phyloP scores from a whole-genome alignment of 2,329 filamentous ascomycete species.

The Trichothecium sympodiale region DNA sequence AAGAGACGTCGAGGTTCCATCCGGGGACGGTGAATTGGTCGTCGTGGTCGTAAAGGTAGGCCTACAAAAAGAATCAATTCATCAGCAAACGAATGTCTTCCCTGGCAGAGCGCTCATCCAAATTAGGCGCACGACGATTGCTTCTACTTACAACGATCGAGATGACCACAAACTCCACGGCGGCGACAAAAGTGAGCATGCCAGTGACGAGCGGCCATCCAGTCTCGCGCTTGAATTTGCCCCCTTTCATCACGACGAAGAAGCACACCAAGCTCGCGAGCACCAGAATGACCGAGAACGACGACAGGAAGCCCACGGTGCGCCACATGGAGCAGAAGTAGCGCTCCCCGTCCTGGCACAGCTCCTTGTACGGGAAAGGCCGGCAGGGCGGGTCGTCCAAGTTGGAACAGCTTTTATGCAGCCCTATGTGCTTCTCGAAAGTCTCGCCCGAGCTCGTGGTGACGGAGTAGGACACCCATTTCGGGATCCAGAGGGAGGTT shows the following conservation, averaged over 20 bases:
- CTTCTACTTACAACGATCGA: conserved; percentile 69
- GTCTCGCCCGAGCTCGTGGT: conserved; percentile 33
- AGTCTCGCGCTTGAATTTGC: conserved; percentile 65
- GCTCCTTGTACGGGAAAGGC: conserved; percentile 18
- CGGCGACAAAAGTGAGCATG: conserved; percentile 53
- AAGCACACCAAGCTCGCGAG: conserved; percentile 73
- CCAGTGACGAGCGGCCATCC: conserved; percentile 70
- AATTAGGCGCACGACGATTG: background rate
- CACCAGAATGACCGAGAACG: conserved; percentile 71
- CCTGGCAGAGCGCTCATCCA: background rate
- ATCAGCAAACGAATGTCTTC: too few relatives aligned
- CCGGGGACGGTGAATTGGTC: conserved; percentile 69
- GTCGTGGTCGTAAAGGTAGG: conserved; percentile 74
- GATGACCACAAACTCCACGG: conserved; percentile 67
- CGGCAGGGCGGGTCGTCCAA: conserved; percentile 51
- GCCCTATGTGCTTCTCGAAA: conserved; percentile 55
- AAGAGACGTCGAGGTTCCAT: conserved; percentile 72
- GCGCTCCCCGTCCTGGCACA: conserved; percentile 34
- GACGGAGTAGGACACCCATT: conserved; percentile 59
- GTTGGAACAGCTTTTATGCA: conserved; percentile 72
- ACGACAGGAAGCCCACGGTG: conserved; percentile 77
- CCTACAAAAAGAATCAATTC: too few relatives aligned
- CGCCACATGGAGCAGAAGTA: conserved; percentile 91
- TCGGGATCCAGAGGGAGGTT: conserved; percentile 54
- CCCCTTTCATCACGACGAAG: conserved; percentile 63